Evolutionary conservation across 352 stramenopile genomes (phyloP), one percentile per base, ranked within the genome.

Genomic region (Elongisporangium senticosum): DNA sequence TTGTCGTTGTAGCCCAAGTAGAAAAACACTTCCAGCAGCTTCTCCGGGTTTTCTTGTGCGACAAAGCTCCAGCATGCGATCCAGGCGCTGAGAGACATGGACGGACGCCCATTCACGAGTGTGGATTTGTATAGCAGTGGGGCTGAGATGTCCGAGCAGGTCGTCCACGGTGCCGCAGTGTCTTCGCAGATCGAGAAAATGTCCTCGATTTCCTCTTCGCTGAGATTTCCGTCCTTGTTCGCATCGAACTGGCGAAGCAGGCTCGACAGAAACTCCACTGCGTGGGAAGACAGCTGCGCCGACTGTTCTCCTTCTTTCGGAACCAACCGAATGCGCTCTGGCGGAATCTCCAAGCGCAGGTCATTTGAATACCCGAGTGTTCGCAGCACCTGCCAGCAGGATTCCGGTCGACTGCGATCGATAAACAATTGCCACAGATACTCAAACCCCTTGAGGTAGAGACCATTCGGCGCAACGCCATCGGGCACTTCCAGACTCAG

Each of bases 371-470:
- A 95, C 37, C 83, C 85, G 33, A 95, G 67, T 62, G 72, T 86
- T 11, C 85, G 83, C 51, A 95, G 64, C 48, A 92, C 83, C 58
- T 93, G 84, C 88, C 88, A 96, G 65, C 85, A 89, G 13, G 78
- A 89, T 71, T 96, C 88, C n/a, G 87, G 84, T 2, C 87, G 83
- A 51, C 93, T 91, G 55, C 86, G 86, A 55, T 95, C 79, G 61
- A 96, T 95, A 69, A 95, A 95, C 51, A 94, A 60, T 67, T 91
- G 82, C 79, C 86, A 94, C 39, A 96, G 61, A 61, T 88, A 87
- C 40, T 86, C 73, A 33, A 96, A 96, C 0, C 88, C 88, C 4
- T 94, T 71, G 20, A 95, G 64, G 56, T 73, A 75, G 61, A 96
- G 64, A 37, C 79, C 85, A 50, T 64, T 83, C 57, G 82, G 61